Evolutionary conservation across 164 flowering plant species (phyloP), one percentile per base, ranked within the genome.

Genomic region (Aristolochia fimbriata): DNA sequence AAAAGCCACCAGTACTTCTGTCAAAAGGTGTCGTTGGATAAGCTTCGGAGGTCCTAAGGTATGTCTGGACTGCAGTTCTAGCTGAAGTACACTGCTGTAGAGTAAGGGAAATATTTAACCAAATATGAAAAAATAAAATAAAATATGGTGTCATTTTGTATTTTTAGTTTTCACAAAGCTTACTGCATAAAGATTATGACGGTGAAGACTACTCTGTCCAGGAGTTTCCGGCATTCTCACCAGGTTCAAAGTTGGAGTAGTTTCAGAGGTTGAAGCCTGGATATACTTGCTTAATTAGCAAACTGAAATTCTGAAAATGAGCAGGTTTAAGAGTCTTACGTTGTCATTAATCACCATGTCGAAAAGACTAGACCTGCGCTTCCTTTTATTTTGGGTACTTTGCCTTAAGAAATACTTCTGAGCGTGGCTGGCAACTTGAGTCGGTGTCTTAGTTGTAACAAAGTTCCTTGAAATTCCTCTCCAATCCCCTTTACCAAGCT

Each of bases 341-440:
- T n/a, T 4, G 24, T 65, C 61, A 14, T 25, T 47, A 47, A 62
- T 54, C 20, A 33, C 67, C 64, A 72, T 58, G 48, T 74, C 76
- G 11, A 78, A 71, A 59, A 73, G 75, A 68, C 79, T 78, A 33
- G 79, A 71, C 45, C 77, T 63, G 46, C 79, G 74, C 54, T 73
- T 73, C 70, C 55, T 75, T 62, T 65, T 75, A 57, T 57, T 59
- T 31, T 51, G 48, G 53, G 53, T 61, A 14, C 24, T 43, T 48
- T 60, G 73, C 48, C 77, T 60, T 14, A 76, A 73, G 47, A 76
- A 76, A 51, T 76, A 73, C 52, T 76, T 76, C 45, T 75, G 78
- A 10, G 76, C 78, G 62, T 75, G 78, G 54, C 78, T 74, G 23
- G 78, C 78, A 1, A 74, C 78, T 57, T 74, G 78, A 19, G 78